Conservation (phyloP, 345 rosid genomes). For the Ceriops decandra region DNA sequence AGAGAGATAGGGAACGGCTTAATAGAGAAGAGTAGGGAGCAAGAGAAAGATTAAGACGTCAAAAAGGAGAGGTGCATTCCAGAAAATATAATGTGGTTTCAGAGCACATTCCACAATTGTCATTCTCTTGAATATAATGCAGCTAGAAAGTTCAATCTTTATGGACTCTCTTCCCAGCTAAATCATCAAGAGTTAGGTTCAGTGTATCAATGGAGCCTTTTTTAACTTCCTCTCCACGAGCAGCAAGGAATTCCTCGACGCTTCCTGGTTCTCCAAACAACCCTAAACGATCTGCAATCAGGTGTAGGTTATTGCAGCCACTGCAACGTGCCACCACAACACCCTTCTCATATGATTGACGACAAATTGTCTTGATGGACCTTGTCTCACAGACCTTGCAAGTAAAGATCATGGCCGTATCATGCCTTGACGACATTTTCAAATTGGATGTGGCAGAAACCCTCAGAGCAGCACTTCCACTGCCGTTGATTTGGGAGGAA, state of each 20-base stretch:
- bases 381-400: constrained; percentile 91
- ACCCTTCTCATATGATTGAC: constrained; percentile 78
- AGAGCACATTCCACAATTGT: not conserved
- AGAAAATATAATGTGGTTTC: too few species aligned
- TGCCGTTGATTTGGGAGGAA: constrained; percentile 12
- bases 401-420: constrained; percentile 80
- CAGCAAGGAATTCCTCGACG: constrained; percentile 72
- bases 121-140: not conserved
- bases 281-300: constrained; percentile 79
- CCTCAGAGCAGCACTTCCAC: constrained; percentile 33
- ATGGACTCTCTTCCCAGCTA: constrained; percentile 58
- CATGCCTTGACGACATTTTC: constrained; percentile 70
- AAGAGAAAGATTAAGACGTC: too few species aligned
- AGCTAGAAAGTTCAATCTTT: constrained; percentile 18
- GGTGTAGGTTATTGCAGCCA: constrained; percentile 81
- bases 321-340: constrained; percentile 79
- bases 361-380: constrained; percentile 63
- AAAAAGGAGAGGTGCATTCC: too few species aligned
- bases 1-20: too few species aligned
- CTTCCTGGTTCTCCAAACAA: constrained; percentile 90
- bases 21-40: too few species aligned
- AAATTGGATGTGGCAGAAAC: constrained; percentile 42
- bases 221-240: constrained; percentile 80
- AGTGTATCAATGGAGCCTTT: constrained; percentile 68
- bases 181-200: constrained; percentile 73